phyloP scores from a whole-genome alignment of 306 rosid genomes.

The Arachis stenosperma region DNA sequence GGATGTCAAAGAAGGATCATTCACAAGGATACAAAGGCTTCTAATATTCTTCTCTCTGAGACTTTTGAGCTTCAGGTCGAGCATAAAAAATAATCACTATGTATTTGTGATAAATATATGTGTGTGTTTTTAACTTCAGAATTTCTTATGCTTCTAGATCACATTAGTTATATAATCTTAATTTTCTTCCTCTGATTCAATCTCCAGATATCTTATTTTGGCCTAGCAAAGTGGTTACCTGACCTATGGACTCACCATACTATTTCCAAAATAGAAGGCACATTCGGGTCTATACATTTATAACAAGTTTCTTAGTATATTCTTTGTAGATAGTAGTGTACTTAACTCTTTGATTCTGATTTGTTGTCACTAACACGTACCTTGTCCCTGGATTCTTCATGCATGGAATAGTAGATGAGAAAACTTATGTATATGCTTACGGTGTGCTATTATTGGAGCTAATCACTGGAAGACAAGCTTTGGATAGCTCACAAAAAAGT shows the following conservation, averaged over 20 bases:
- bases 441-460: slow-evolving; percentile 92
- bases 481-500: slow-evolving; percentile 89
- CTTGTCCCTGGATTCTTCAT: slow-evolving; percentile 99
- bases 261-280: slow-evolving; percentile 92
- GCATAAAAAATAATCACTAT: too few species aligned
- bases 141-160: slow-evolving; percentile 12
- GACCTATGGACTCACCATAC: slow-evolving; percentile 97
- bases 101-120: background rate
- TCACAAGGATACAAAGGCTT: slow-evolving; percentile 95
- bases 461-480: slow-evolving; percentile 85
- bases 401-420: slow-evolving; percentile 98
- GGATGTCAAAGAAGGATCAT: slow-evolving; percentile 95
- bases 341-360: slow-evolving; percentile 30
- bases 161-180: background rate
- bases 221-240: slow-evolving; percentile 97
- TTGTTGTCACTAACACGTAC: slow-evolving; percentile 59
- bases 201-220: slow-evolving; percentile 87
- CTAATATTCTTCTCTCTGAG: slow-evolving; percentile 82
- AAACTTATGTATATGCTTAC: slow-evolving; percentile 90
- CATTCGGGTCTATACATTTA: slow-evolving; percentile 82
- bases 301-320: background rate
- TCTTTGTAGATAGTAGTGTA: background rate
- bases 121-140: background rate
- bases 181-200: slow-evolving; percentile 24
- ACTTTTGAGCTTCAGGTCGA: slow-evolving; percentile 84